A percentile compares a stretch with the other conserved stretches of the same genome.
Conservation (phyloP, 495 filamentous ascomycete genomes). For the Hyaloscypha finlandica region DNA sequence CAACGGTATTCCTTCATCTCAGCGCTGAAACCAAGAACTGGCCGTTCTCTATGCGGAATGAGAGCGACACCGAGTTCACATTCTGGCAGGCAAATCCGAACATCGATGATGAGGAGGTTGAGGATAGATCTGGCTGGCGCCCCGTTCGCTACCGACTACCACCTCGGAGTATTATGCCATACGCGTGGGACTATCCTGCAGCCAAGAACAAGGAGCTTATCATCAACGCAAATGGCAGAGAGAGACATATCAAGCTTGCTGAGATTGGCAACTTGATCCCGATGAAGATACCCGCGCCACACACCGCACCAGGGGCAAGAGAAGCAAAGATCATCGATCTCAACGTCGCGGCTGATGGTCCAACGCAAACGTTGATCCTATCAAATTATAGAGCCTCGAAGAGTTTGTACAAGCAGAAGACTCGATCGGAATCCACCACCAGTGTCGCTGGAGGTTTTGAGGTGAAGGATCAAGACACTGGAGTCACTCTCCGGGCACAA, state of each 20-base stretch:
- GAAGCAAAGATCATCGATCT: slow-evolving; percentile 87
- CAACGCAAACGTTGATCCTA: slow-evolving; percentile 88
- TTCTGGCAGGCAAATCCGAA: slow-evolving; percentile 82
- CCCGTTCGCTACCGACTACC: slow-evolving; percentile 93
- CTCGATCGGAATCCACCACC: slow-evolving; percentile 52
- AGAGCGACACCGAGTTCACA: slow-evolving; percentile 92
- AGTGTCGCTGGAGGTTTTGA: slow-evolving; percentile 77
- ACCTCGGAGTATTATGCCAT: slow-evolving; percentile 96
- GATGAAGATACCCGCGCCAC: slow-evolving; percentile 68
- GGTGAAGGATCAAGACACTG: slow-evolving; percentile 85
- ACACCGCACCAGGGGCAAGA: slow-evolving; percentile 31
- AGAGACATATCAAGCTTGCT: slow-evolving; percentile 87
- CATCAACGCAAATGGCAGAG: slow-evolving; percentile 74
- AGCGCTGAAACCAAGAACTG: slow-evolving; percentile 89
- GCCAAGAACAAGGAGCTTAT: slow-evolving; percentile 94
- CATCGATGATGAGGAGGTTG: slow-evolving; percentile 77
- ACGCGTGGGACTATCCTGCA: slow-evolving; percentile 98
- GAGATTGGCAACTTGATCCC: slow-evolving; percentile 95
- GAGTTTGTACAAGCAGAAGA: slow-evolving; percentile 90
- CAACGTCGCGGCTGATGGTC: slow-evolving; percentile 91
- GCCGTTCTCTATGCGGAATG: slow-evolving; percentile 98
- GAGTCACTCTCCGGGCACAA: slow-evolving; percentile 84
- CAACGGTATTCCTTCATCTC: slow-evolving; percentile 90
- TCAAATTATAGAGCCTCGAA: slow-evolving; percentile 94
- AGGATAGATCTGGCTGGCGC: slow-evolving; percentile 82